Percentiles rank a stretch among this genome's conserved stretches.
phyloP scores from a whole-genome alignment of 768 basidiomycete species.

The Mycena floridula region DNA sequence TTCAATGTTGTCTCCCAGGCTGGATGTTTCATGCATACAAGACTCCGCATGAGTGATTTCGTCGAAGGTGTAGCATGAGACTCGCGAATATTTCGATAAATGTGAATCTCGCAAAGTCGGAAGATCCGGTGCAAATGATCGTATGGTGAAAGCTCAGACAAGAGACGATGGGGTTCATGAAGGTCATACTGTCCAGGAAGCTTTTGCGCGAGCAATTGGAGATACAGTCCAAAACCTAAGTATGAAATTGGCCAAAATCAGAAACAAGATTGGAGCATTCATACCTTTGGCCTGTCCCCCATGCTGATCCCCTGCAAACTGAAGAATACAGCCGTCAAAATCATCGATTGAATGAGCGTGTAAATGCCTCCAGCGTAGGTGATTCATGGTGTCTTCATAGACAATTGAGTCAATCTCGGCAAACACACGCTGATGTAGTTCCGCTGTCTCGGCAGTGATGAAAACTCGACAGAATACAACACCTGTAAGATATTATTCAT shows the following conservation, averaged over 20 bases:
- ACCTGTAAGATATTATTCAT: constrained; percentile 7
- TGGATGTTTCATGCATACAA: constrained; percentile 1
- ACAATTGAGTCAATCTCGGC: constrained; percentile 9
- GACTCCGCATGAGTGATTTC: constrained; percentile 2
- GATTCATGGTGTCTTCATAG: constrained; percentile 8
- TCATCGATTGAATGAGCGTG: constrained; percentile 4
- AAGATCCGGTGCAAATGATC: constrained; percentile 6
- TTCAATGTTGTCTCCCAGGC: constrained; percentile 5
- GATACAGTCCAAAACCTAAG: constrained; percentile 18
- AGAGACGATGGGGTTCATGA: not conserved
- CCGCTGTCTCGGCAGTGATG: constrained; percentile 13
- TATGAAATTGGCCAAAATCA: not conserved
- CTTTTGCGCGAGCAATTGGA: constrained; percentile 3
- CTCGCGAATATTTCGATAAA: not conserved
- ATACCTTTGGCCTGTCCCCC: constrained; percentile 14
- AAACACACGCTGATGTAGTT: constrained; percentile 9
- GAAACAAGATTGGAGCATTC: not conserved
- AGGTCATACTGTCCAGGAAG: constrained; percentile 3
- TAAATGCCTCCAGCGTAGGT: constrained; percentile 12
- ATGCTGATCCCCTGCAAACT: constrained; percentile 12
- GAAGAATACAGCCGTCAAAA: constrained; percentile 5
- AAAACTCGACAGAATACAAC: constrained; percentile 14
- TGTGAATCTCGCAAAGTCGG: constrained; percentile 4
- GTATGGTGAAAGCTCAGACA: not conserved
- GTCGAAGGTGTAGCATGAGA: not conserved